Conservation (phyloP, 2,329 filamentous ascomycete species). For the Hypoxylon sp. region DNA sequence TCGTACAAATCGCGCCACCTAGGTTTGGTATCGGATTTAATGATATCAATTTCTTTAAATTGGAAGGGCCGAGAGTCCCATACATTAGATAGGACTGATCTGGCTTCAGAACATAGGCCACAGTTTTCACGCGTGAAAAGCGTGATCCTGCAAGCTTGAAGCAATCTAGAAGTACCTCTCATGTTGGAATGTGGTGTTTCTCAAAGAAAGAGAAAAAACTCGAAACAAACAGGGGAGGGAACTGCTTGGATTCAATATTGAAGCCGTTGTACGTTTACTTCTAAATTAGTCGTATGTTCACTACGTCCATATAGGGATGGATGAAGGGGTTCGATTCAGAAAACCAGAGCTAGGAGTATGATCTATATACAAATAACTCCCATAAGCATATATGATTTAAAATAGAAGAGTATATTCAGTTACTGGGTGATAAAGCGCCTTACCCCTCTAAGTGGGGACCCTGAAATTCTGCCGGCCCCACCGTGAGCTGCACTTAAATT, state of each 20-base stretch:
- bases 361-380: neutral
- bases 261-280: neutral
- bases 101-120: constrained; percentile 78
- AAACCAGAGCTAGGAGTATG: neutral
- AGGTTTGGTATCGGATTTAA: constrained; percentile 71
- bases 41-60: constrained; percentile 79
- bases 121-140: constrained; percentile 82
- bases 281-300: neutral
- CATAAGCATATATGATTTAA: neutral
- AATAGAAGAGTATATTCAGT: neutral
- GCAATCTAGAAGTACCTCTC: constrained; percentile 65
- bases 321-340: neutral
- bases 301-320: neutral
- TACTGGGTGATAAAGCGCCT: neutral
- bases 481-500: neutral
- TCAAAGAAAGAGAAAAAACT: neutral
- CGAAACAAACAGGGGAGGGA: neutral
- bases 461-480: constrained; percentile 12
- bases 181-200: constrained; percentile 56
- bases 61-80: constrained; percentile 77
- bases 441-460: constrained; percentile 13
- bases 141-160: constrained; percentile 76
- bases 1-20: constrained; percentile 81
- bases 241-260: neutral
- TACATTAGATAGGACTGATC: constrained; percentile 76